Conservation (phyloP, 257 asterid genomes). For the Solanum tarijense region DNA sequence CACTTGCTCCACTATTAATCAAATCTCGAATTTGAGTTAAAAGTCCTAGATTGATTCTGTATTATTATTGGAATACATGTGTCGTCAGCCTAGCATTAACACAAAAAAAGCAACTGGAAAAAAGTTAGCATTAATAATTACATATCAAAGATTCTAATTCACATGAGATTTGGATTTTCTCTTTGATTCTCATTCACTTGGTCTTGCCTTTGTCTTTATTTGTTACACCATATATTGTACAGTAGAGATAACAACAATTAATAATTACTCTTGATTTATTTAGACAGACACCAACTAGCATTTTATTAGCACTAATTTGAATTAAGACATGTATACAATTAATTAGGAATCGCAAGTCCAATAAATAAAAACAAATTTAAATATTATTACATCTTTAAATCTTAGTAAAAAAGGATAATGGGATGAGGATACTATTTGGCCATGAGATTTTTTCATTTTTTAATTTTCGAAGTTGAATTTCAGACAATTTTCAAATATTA, state of each 20-base stretch:
- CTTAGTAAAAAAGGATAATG: background rate
- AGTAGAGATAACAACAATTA: background rate
- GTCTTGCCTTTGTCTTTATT: background rate
- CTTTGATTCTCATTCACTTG: background rate
- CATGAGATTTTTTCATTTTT: background rate
- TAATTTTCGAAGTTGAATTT: background rate
- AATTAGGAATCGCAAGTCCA: background rate
- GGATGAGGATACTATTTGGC: background rate
- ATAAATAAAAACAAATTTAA: background rate
- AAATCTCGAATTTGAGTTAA: too few species aligned
- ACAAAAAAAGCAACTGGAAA: background rate
- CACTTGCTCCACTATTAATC: too few species aligned
- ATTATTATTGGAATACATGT: background rate
- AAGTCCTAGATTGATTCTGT: background rate
- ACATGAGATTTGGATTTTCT: background rate
- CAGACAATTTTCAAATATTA: background rate
- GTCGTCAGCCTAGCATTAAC: background rate
- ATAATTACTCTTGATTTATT: background rate
- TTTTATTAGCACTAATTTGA: background rate
- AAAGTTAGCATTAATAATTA: background rate
- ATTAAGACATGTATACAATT: background rate
- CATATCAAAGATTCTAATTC: background rate
- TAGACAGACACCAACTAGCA: background rate
- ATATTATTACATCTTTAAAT: background rate
- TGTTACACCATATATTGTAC: background rate